Evolutionary conservation across 2,329 filamentous ascomycete genomes (phyloP).

Genomic region (Nigrospora sphaerica): DNA sequence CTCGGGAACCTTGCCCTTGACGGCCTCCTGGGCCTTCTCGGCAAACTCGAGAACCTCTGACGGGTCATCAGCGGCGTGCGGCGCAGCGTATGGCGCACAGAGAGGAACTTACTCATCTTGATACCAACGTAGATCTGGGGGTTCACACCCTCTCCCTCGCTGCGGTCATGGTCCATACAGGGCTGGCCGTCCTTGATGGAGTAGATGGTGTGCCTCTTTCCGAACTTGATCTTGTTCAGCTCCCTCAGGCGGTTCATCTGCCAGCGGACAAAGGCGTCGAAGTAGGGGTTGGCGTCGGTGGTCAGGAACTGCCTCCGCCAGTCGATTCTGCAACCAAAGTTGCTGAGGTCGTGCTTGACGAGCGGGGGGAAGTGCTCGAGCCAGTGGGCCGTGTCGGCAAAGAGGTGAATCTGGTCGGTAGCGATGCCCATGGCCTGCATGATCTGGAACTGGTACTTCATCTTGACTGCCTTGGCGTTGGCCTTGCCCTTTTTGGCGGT

Average conservation of each 20-base stretch:
- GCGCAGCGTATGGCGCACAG: too few relatives aligned
- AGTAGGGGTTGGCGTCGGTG: slow-evolving; percentile 94
- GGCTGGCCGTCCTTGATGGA: slow-evolving; percentile 82
- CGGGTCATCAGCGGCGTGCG: too few relatives aligned
- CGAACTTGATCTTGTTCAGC: slow-evolving; percentile 87
- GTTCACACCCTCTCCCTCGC: slow-evolving; percentile 71
- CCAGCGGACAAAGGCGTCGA: slow-evolving; percentile 92
- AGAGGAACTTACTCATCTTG: slow-evolving; percentile 55
- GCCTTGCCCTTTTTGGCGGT: slow-evolving; percentile 89
- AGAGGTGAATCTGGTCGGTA: slow-evolving; percentile 81
- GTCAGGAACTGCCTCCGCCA: slow-evolving; percentile 92
- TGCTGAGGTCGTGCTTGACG: slow-evolving; percentile 70
- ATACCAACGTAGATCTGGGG: slow-evolving; percentile 90
- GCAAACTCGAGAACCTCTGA: slow-evolving; percentile 77
- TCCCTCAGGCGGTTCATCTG: slow-evolving; percentile 92
- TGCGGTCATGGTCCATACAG: slow-evolving; percentile 82
- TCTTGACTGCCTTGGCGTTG: slow-evolving; percentile 79
- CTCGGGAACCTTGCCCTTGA: slow-evolving; percentile 73
- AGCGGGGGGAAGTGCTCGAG: slow-evolving; percentile 85
- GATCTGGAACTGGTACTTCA: slow-evolving; percentile 95
- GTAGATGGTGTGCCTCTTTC: slow-evolving; percentile 90
- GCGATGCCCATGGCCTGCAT: slow-evolving; percentile 89
- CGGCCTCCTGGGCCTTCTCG: slow-evolving; percentile 59
- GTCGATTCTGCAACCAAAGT: slow-evolving; percentile 81
- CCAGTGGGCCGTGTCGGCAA: slow-evolving; percentile 89